Base-by-base conservation (phyloP, 257 asterid genomes). In the Lavandula angustifolia region DNA sequence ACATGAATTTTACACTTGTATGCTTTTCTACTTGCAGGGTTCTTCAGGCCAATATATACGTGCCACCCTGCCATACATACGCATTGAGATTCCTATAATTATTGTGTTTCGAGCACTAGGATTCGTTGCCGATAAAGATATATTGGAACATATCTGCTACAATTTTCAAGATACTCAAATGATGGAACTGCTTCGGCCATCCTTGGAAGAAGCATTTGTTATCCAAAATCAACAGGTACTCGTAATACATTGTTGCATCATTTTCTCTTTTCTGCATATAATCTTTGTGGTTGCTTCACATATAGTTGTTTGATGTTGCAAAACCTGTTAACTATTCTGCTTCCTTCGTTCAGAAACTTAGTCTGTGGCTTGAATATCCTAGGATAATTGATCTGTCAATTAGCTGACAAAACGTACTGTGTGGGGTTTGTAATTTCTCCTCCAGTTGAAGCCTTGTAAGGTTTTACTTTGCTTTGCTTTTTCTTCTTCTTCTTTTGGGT, bases 101-200 rank as follows among this genome's bases (percentile, higher is more conserved):
- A 89, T 89, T 32, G 95, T 92, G 59, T 92, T 92, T 71, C 87
- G 97, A 68, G 99, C 97, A 13, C 72, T 92, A 60, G 99, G 99
- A 49, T 89, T 92, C 73, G 97, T 92, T 38, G 97, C 99, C 46
- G 99, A 92, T 81, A 92, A 92, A 73, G 97, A 92, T 81, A 92
- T 92, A 64, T 69, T 89, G 49, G 99, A 92, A 67, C 99, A 92
- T 64, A 87, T 92, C 53, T 92, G 97, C 80, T 92, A 92, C 75
- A 95, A 92, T 79, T 92, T 92, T 60, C 66, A 81, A 65, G 97
- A 89, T 67, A 89, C 99, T 67, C 94, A 85, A 68, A 92, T 92
- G 99, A 89, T 92, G 99, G 99, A 92, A 71, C 77, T 92, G 83
- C 81, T 92, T 69, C 83, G 99, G 31, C 97, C 99, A 9, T 92